Percentiles rank a stretch among this genome's conserved stretches.
These are phyloP conservation scores for Grosmannia clavigera DNA, from an alignment of 2,329 filamentous ascomycete species.

Conservation along the genomic window DNA sequence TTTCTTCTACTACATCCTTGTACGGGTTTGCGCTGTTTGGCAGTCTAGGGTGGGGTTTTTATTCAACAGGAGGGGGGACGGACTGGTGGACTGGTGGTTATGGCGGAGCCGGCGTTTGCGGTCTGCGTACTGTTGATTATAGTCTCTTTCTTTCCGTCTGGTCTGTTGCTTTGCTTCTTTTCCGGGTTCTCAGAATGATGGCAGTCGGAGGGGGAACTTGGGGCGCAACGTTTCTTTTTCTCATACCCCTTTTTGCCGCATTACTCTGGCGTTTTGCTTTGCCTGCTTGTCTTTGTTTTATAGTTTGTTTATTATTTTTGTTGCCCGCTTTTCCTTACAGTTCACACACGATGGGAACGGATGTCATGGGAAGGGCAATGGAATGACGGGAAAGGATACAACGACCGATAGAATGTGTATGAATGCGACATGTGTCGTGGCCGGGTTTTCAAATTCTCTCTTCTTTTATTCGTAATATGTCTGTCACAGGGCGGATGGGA, in stretches of 20 bases:
- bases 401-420: slow-evolving; percentile 1
- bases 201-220: not conserved
- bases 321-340: not conserved
- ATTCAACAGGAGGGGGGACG: too few species aligned
- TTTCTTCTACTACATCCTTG: not conserved
- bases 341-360: not conserved
- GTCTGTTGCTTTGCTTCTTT: not conserved
- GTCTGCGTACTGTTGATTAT: not conserved
- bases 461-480: not conserved
- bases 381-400: not conserved
- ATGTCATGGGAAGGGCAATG: not conserved
- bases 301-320: not conserved
- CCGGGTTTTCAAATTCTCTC: not conserved
- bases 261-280: not conserved
- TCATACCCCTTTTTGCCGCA: slow-evolving; percentile 5
- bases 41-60: not conserved
- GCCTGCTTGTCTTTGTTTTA: not conserved
- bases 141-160: not conserved
- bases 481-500: not conserved
- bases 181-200: not conserved
- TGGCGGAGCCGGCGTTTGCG: not conserved
- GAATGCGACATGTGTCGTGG: not conserved
- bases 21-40: not conserved
- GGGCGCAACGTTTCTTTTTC: not conserved
- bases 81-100: not conserved